Evolutionary conservation across 352 stramenopile genomes (phyloP).

Genomic region (Phytopythium chamaehyphon): DNA sequence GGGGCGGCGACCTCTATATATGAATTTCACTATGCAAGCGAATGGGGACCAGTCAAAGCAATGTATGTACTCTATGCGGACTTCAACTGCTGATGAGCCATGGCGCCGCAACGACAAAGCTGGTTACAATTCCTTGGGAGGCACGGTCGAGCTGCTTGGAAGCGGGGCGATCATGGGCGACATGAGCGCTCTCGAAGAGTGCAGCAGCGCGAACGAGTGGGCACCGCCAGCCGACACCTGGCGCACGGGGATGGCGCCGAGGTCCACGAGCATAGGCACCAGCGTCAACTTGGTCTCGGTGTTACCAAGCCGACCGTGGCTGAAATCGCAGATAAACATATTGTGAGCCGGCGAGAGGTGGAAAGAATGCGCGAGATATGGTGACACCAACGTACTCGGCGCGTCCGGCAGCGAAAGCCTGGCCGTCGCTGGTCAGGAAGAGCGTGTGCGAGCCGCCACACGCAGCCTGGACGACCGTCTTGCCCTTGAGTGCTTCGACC

Average conservation of each 20-base stretch:
- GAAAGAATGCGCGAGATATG: not conserved
- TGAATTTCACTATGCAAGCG: not conserved
- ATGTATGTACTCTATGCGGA: too few relatives aligned
- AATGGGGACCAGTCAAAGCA: too few relatives aligned
- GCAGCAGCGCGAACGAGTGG: conserved; percentile 70
- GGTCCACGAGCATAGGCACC: conserved; percentile 47
- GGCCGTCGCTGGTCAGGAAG: conserved; percentile 82
- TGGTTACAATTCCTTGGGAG: conserved; percentile 19
- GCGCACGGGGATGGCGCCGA: conserved; percentile 51
- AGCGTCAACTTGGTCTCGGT: conserved; percentile 47
- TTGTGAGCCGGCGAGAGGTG: conserved; percentile 5
- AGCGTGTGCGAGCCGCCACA: conserved; percentile 84
- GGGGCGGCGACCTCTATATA: not conserved
- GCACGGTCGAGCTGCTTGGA: conserved; percentile 19
- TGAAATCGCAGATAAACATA: conserved; percentile 13
- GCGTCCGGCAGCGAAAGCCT: conserved; percentile 77
- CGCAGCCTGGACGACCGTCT: conserved; percentile 65
- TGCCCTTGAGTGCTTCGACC: conserved; percentile 57
- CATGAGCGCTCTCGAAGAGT: conserved; percentile 47
- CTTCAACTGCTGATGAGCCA: not conserved
- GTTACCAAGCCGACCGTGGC: conserved; percentile 65
- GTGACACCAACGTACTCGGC: conserved; percentile 63
- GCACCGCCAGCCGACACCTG: conserved; percentile 71
- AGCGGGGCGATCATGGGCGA: conserved; percentile 61
- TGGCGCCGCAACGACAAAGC: too few relatives aligned